Percentiles rank a stretch among this genome's conserved stretches.
phyloP scores from a whole-genome alignment of 2,329 filamentous ascomycete species.

The Fusarium globosum region DNA sequence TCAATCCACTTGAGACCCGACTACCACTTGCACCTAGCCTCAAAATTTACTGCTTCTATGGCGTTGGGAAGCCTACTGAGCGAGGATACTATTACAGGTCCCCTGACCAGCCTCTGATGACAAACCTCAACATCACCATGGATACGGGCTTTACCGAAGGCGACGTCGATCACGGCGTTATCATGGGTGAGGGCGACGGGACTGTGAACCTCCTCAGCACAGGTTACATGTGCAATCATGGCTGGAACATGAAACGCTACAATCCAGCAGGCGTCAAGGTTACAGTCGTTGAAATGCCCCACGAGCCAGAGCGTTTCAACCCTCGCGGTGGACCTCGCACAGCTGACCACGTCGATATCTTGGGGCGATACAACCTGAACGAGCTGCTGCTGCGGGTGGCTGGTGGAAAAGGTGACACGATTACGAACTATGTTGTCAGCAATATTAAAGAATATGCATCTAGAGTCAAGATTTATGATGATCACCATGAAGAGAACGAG shows the following conservation, averaged over 20 bases:
- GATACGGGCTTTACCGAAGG: slow-evolving; percentile 72
- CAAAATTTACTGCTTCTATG: slow-evolving; percentile 98
- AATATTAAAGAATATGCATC: slow-evolving; percentile 85
- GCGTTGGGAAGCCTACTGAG: slow-evolving; percentile 92
- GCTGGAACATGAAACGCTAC: slow-evolving; percentile 93
- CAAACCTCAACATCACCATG: slow-evolving; percentile 78
- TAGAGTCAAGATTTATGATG: slow-evolving; percentile 84
- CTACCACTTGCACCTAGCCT: slow-evolving; percentile 87
- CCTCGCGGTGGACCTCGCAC: slow-evolving; percentile 77
- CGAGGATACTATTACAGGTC: slow-evolving; percentile 89
- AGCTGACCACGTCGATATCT: slow-evolving; percentile 96
- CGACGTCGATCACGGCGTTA: slow-evolving; percentile 84
- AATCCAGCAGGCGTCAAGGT: slow-evolving; percentile 87
- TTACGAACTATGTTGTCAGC: slow-evolving; percentile 81
- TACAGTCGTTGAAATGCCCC: slow-evolving; percentile 93
- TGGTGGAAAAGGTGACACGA: slow-evolving; percentile 83
- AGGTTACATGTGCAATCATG: slow-evolving; percentile 97
- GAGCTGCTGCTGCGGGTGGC: slow-evolving; percentile 89
- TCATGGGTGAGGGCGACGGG: slow-evolving; percentile 95
- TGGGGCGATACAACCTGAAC: slow-evolving; percentile 88
- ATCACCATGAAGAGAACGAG: slow-evolving; percentile 66
- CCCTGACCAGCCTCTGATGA: slow-evolving; percentile 71
- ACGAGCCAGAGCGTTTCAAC: slow-evolving; percentile 93
- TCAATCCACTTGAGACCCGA: slow-evolving; percentile 91
- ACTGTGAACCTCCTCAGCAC: slow-evolving; percentile 92